These are phyloP conservation scores for Phialophora verrucosa DNA, from an alignment of 2,329 filamentous ascomycete species.

Conservation along the genomic window DNA sequence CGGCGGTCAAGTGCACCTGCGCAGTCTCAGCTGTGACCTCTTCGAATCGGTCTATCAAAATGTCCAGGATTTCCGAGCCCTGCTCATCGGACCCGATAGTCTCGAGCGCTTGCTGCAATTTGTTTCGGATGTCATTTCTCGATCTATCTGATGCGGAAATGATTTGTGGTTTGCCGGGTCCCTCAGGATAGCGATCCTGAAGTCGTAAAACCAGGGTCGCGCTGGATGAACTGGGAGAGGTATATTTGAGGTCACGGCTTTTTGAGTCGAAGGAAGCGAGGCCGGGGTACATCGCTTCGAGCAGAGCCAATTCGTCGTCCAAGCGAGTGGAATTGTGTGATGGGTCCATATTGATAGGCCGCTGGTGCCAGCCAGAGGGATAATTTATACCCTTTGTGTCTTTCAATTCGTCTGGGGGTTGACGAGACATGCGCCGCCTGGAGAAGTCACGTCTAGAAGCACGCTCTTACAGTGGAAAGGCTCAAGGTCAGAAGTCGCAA, in stretches of 20 bases:
- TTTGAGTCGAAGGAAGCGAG: slow-evolving; percentile 20
- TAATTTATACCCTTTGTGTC: not conserved
- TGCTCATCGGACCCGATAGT: slow-evolving; percentile 2
- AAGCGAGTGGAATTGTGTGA: slow-evolving; percentile 24
- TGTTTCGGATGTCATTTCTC: slow-evolving; percentile 29
- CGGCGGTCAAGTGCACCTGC: not conserved
- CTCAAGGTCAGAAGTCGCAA: not conserved
- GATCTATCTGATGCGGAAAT: slow-evolving; percentile 27
- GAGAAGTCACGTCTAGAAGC: too few species aligned
- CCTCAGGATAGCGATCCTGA: slow-evolving; percentile 28
- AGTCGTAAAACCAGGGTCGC: slow-evolving; percentile 24
- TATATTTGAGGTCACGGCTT: slow-evolving; percentile 32
- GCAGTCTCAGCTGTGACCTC: slow-evolving; percentile 1
- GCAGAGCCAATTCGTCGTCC: slow-evolving; percentile 33
- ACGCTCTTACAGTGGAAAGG: not conserved
- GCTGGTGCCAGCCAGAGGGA: not conserved
- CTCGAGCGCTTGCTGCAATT: slow-evolving; percentile 16
- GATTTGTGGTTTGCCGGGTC: slow-evolving; percentile 21
- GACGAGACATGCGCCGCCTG: not conserved
- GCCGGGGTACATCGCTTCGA: slow-evolving; percentile 36
- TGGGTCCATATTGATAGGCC: not conserved
- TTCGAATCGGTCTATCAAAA: slow-evolving; percentile 30
- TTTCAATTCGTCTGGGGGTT: too few species aligned
- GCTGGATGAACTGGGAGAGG: slow-evolving; percentile 3
- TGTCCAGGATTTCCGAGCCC: slow-evolving; percentile 33